Base-by-base conservation (phyloP, 331 rosid genomes). In the Telfairia occidentalis region DNA sequence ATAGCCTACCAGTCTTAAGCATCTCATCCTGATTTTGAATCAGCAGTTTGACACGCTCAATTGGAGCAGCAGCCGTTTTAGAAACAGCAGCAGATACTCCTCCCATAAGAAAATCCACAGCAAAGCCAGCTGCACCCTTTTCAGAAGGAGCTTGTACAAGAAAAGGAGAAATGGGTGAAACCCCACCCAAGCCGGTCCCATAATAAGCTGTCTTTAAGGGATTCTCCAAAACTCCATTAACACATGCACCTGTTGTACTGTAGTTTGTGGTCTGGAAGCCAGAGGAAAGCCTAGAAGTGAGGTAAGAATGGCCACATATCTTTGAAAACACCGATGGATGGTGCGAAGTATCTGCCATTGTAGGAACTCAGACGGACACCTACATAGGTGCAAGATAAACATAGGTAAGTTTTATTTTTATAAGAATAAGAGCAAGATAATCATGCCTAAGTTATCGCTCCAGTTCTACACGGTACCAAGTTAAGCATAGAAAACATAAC, bases 71-170 rank as follows among this genome's bases (percentile, higher is more conserved):
- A 23, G 97, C 98, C 5, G 97, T 85, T 85, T 92, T 87, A 3
- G 97, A 92, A 23, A 92, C 96, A 74, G 97, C 96, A 58, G 93
- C 96, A 82, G 97, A 90, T 3, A 89, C 98, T 82, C 97, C 98
- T 64, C 98, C 98, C 98, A 92, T 90, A 69, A 92, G 85, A 65
- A 92, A 92, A 84, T 92, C 96, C 13, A 85, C 58, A 2, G 80
- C 34, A 84, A 92, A 92, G 1, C 71, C 86, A 76, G 75, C 7
- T 0, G 70, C 73, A 76, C 96, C 96, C 77, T 89, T 89, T 87
- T 90, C 98, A 8, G 85, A 59, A 0, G 98, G 97, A 72, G 97
- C 90, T 50, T 85, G 88, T 28, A 61, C 90, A 42, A 77, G 75
- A 66, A 92, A 29, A 0, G 88, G 77, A 64, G 85, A 80, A 63